Evolutionary conservation across 192 early-diverging fungal species (phyloP), one percentile per base, ranked within the genome.

Genomic region (Obelidium mucronatum): DNA sequence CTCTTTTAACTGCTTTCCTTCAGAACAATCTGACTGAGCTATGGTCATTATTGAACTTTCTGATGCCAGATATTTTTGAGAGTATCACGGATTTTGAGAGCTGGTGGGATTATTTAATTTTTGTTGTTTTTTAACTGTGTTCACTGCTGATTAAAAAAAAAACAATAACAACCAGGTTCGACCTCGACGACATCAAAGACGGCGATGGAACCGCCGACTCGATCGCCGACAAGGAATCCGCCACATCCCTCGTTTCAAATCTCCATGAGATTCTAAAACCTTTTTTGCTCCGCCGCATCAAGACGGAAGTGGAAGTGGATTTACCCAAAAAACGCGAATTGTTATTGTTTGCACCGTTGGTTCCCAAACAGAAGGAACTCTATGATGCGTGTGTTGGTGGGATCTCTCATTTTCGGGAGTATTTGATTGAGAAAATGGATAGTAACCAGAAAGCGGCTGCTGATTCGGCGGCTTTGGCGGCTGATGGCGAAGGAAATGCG

Each of bases 21-120:
- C 82, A 93, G 84, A 99, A 99, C 82, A 95, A 96, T 76, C 78
- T 99, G 44, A 81, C 90, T 1, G 96, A 99, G 78, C 89, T 99
- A 8, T 99, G 97, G 97, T 93, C 94, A 73, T 81, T 99, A 64
- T 87, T 99, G 24, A 96, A 99, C 77, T 99, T 97, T 66, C 84
- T 98, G 26, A 82, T 97, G 55, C 97, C 97, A n/a, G 93, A 95
- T 77, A 95, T 99, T 39, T 99, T 99, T 81, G 90, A 94, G 59
- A 92, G 93, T 59, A 84, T 93, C 35, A 36, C 67, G 19, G 69
- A 70, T 24, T 98, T 98, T 83, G 89, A 94, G 59, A 88, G 87
- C 28, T 97, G 94, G 94, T 97, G 93, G 79, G 86, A 90, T 40
- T 52, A 30, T 28, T 28, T 6, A 5, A 22, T 22, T 51, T 51